Evolutionary conservation across 108 stramenopile species (phyloP), one percentile per base, ranked within the genome.

Genomic region (Skeletonema menzelii): DNA sequence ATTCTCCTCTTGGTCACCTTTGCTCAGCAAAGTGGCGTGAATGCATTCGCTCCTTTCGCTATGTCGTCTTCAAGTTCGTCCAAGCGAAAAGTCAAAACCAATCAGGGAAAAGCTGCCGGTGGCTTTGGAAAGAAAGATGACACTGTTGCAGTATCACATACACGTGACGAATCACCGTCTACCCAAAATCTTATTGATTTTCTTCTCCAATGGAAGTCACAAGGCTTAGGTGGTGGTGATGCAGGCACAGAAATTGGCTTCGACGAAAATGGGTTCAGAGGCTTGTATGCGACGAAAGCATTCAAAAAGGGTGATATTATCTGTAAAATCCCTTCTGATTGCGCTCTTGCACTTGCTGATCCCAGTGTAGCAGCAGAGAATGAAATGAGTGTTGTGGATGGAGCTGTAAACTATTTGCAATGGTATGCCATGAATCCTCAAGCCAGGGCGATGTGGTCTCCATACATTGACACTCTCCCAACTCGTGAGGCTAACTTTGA

Each of bases 261-360:
- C 27, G 35, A 83, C 37, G 40, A 27, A 13, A 63, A 71, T 13
- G 76, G 84, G 8, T 56, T 80, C 10, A 77, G 88, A 42, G 88
- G 88, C 2, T 34, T 90, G 65, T 90, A 83, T 56, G 82, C 84
- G 14, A 81, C 80, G 6, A 84, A 76, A 38, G 63, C 84, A 24
- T 73, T 81, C 56, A 87, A 87, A 59, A 80, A 84, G 53, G 75
- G 73, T 40, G 78, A 85, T 66, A 79, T 87, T 2, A 46, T 90
- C 19, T 90, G 88, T 49, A 72, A 76, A 58, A 83, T 90, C 58
- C 88, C 88, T 11, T 87, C 85, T 34, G 86, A 86, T 70, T 72
- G 69, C 63, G 88, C 88, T 11, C 68, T 90, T 78, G 88, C 88
- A 4, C 73, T 90, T 42, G 59, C 76, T 11, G 86, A 90, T 60